These are phyloP conservation scores for Ustilago trichophora DNA, from an alignment of 1,284 basidiomycete species.

Conservation along the genomic window DNA sequence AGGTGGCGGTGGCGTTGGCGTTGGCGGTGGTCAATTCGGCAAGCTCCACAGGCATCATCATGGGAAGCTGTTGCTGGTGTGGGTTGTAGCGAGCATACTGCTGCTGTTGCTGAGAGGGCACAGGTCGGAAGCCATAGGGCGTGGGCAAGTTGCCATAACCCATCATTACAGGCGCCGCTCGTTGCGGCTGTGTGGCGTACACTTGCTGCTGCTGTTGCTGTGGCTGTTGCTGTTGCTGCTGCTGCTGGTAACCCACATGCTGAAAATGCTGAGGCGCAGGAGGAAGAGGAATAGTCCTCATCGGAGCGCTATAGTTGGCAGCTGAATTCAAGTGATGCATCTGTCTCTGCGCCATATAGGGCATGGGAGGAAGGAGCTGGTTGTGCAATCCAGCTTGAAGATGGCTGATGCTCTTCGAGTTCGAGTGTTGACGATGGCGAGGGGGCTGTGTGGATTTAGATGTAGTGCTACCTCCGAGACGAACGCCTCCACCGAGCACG, in stretches of 20 bases:
- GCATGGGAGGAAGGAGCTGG: conserved; percentile 13
- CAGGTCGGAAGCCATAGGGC: conserved; percentile 14
- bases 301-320: conserved; percentile 38
- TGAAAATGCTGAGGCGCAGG: not conserved
- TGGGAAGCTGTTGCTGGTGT: not conserved
- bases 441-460: conserved; percentile 1
- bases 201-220: conserved; percentile 7
- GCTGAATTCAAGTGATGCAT: conserved; percentile 2
- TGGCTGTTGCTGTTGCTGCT: conserved; percentile 5
- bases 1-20: too few species aligned
- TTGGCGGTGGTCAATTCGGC: too few species aligned
- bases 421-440: conserved; percentile 32
- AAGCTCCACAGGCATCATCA: too few species aligned
- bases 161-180: too few species aligned
- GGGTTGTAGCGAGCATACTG: too few species aligned
- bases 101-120: conserved; percentile 1
- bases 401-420: conserved; percentile 38
- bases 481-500: conserved; percentile 56
- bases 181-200: too few species aligned
- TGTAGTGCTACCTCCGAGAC: conserved; percentile 30
- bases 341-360: conserved; percentile 1
- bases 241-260: too few species aligned
- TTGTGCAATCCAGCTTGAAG: conserved; percentile 21
- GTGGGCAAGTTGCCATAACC: conserved; percentile 14
- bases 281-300: conserved; percentile 34